Base-by-base conservation (phyloP, 2,329 filamentous ascomycete genomes). In the Botrytis pseudocinerea region DNA sequence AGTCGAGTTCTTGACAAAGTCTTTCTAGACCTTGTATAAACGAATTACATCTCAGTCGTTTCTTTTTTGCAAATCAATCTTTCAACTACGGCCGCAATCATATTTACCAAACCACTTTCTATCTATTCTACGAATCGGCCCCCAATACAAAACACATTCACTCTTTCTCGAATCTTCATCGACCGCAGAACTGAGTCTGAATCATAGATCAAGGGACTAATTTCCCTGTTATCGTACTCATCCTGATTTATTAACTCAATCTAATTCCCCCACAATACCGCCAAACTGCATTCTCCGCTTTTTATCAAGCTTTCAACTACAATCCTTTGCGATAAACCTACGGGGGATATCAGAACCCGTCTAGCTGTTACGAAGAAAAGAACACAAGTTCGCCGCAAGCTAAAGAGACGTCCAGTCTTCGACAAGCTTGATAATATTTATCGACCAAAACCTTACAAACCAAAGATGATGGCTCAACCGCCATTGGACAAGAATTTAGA, bases 231-330 rank as follows among this genome's bases (percentile, higher is more conserved):
- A 73, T 77, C 77, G 75, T 75, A 48, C 46, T 72, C 12, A 28
- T 42, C 63, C 73, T 74, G 73, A 75, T 74, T 38, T 40, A 60
- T 63, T 32, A 59, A 70, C 65, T 48, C 28, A 65, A 51, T 32
- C 38, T 57, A 71, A 32, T 60, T 70, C 66, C 68, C 61, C 68
- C 42, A 57, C 77, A 80, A 81, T 78, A 83, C 83, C 88, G 88
- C 81, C 87, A 91, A 90, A 81, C 86, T 90, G 90, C 90, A 92
- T 90, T 92, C 90, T 77, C 89, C 89, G 83, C 87, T 92, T 79
- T 91, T 92, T 82, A 85, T 91, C 82, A 87, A 88, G 81, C 84
- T 88, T 79, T 84, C 85, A 68, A 84, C 84, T 76, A 79, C 82
- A 70, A 80, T 82, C 57, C 82, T 87, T 69, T 84, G 81, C 73